Evolutionary conservation across 441 rosid genomes (phyloP), one percentile per base, ranked within the genome.

Genomic region (Pelargonium myrrhifolium): DNA sequence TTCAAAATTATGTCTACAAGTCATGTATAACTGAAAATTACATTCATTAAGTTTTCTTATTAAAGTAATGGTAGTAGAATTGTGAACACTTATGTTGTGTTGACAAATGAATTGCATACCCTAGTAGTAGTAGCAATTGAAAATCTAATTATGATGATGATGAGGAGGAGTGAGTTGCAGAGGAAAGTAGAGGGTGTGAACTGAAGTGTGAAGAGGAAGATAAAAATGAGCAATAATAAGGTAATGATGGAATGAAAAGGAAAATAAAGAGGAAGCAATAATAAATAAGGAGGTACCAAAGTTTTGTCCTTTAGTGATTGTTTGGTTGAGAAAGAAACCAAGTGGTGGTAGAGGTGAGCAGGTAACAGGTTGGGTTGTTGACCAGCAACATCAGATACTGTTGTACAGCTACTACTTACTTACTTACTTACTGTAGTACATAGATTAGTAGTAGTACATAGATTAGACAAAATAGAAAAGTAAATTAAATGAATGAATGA

Each of bases 361-460:
- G 62, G 28, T 21, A 56, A 56, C 4, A 56, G 31, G 62, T 21
- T 20, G 62, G 62, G 62, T 21, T 56, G 62, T 56, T 56, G 62
- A 56, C 62, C 62, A 12, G 26, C 62, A 56, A 21, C 62, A 56
- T 20, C 62, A 56, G 62, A 28, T 56, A 21, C 18, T 53, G 22
- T 8, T 53, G 18, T 53, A 20, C 58, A 18, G 24, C 60, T 53
- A 53, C 60, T 17, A 53, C 17, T 43, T 47, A 10, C n/a, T n/a
- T n/a, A n/a, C n/a, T n/a, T n/a, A n/a, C n/a, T 21, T 51, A 17
- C 9, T 51, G 3, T n/a, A 53, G 14, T 9, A 12, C 2, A 21
- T 56, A n/a, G n/a, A n/a, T n/a, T n/a, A n/a, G n/a, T n/a, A n/a
- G n/a, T 20, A 20, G 62, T 21, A 3, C 0, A 60, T 20, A 47